Percentiles rank a stretch among this genome's conserved stretches.
Conservation (phyloP, 345 rosid genomes). For the Abelmoschus esculentus region DNA sequence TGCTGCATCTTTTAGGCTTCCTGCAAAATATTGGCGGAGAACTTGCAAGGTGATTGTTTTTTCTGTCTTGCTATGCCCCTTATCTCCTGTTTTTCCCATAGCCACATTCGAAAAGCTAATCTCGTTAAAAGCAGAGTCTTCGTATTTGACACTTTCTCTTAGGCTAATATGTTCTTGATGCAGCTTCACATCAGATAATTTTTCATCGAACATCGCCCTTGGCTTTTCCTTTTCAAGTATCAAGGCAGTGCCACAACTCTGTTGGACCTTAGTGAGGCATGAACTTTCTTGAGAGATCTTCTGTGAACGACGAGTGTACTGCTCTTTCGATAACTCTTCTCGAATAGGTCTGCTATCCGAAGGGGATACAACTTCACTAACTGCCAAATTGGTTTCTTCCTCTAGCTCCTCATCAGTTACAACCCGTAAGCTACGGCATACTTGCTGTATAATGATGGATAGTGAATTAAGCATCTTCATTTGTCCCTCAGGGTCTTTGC, state of each 20-base stretch:
- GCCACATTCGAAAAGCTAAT: constrained; percentile 33
- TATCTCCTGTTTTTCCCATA: constrained; percentile 36
- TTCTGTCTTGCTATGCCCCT: constrained; percentile 59
- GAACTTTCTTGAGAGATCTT: constrained; percentile 25
- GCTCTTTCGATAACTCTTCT: constrained; percentile 31
- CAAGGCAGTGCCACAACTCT: constrained; percentile 17
- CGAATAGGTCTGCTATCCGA: constrained; percentile 18
- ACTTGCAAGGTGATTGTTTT: constrained; percentile 70
- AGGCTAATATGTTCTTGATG: constrained; percentile 23
- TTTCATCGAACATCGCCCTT: constrained; percentile 21
- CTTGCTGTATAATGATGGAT: constrained; percentile 53
- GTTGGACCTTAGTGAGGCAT: constrained; percentile 23
- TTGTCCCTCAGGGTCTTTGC: constrained; percentile 52
- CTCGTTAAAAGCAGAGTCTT: constrained; percentile 38
- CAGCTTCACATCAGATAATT: constrained; percentile 19
- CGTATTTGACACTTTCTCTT: constrained; percentile 31
- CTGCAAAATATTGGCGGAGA: constrained; percentile 71
- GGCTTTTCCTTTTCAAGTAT: constrained; percentile 17
- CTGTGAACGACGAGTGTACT: constrained; percentile 19
- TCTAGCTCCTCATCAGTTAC: constrained; percentile 62
- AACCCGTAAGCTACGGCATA: constrained; percentile 61
- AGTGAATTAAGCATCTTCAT: constrained; percentile 61
- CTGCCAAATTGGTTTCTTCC: constrained; percentile 35
- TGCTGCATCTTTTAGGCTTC: constrained; percentile 94
- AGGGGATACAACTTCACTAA: constrained; percentile 31